Base-by-base conservation (phyloP, 495 filamentous ascomycete species). In the Aspergillus asperescens region DNA sequence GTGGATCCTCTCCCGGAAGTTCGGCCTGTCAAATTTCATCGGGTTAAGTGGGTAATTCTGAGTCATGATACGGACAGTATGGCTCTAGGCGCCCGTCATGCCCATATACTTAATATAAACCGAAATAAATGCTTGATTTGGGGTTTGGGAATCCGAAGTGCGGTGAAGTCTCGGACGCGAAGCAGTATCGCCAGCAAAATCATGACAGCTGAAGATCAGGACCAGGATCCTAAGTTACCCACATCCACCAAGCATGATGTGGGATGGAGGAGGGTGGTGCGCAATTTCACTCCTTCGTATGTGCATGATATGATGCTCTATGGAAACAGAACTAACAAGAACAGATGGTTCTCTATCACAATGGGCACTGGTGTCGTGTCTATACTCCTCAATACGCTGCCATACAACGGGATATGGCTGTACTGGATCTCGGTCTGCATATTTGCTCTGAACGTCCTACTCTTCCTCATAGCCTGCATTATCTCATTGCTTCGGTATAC, bases 321-420 rank as follows among this genome's bases (percentile, higher is more conserved):
- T 0, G 18, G 29, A 24, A n/a, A 19, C 27, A 12, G 19, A 39
- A 19, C 37, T 57, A 48, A 56, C 46, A 40, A 19, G 16, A 7
- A 29, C 29, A 75, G 68, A 55, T 75, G 72, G 72, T 72, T 76
- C 54, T 73, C 81, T 7, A 71, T 82, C 29, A 85, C 63, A 13
- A 86, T 87, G 82, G 80, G 83, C 25, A 87, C 83, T 0, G 83
- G 82, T 4, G 81, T 86, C 22, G 78, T 81, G 3, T 81, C 81
- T 5, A 77, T 83, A 24, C 67, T 85, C 7, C 68, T 84, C 3
- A 73, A 82, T 55, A 72, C 72, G 8, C 67, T 85, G 3, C 79
- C 81, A 4, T 82, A 79, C 52, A 77, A 81, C 49, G 77, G 66
- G 12, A 5, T 18, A 23, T 80, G 78, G 74, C 66, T 84, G 1